phyloP scores from a whole-genome alignment of 2,329 filamentous ascomycete species.

The Penicillium sclerotigenum region DNA sequence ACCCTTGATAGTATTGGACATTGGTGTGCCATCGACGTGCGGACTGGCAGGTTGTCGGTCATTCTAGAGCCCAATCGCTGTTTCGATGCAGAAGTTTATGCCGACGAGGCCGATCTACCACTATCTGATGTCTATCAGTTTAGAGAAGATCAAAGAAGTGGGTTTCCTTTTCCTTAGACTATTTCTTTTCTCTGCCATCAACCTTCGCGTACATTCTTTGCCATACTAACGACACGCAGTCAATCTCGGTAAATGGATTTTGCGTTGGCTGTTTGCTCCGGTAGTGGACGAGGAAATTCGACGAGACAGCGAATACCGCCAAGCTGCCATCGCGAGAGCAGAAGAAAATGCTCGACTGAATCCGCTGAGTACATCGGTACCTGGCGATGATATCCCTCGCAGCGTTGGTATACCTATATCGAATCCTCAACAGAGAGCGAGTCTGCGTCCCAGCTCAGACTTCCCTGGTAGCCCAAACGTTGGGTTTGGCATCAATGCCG shows the following conservation, averaged over 20 bases:
- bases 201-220: neutral
- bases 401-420: conserved; percentile 29
- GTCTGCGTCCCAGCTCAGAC: conserved; percentile 62
- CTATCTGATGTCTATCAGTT: conserved; percentile 69
- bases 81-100: conserved; percentile 96
- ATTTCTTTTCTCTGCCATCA: neutral
- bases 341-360: conserved; percentile 58
- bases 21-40: conserved; percentile 93
- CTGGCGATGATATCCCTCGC: conserved; percentile 49
- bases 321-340: conserved; percentile 61
- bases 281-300: conserved; percentile 87
- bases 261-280: conserved; percentile 85
- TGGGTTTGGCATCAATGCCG: conserved; percentile 73
- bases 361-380: conserved; percentile 58
- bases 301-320: conserved; percentile 72
- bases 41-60: conserved; percentile 86
- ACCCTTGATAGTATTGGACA: conserved; percentile 85
- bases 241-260: conserved; percentile 93
- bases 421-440: conserved; percentile 45
- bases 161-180: conserved; percentile 28
- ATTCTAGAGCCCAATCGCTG: conserved; percentile 91
- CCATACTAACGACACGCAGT: conserved; percentile 51
- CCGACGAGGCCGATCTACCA: conserved; percentile 73
- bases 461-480: conserved; percentile 61
- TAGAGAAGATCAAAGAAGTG: conserved; percentile 89